These are phyloP conservation scores for Trifolium repens DNA, from an alignment of 306 rosid genomes.

Conservation along the genomic window DNA sequence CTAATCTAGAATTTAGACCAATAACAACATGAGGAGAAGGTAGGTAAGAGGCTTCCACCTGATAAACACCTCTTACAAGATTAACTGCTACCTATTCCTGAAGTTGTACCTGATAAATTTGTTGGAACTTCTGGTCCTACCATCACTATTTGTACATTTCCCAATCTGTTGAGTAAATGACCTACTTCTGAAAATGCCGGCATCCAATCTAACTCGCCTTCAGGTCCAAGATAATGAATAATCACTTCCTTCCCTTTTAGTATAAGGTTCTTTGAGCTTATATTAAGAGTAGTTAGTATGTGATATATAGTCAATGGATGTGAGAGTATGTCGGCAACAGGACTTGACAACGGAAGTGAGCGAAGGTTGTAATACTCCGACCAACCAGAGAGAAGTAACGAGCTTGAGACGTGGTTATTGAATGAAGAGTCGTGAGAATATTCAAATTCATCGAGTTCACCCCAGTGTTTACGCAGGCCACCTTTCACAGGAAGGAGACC, in stretches of 20 bases:
- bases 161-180: conserved; percentile 64
- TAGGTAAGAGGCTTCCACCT: conserved; percentile 47
- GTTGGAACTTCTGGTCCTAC: conserved; percentile 46
- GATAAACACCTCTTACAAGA: conserved; percentile 47
- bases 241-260: conserved; percentile 66
- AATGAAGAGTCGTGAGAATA: conserved; percentile 63
- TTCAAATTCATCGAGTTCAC: conserved; percentile 59
- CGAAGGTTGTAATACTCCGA: conserved; percentile 65
- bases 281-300: conserved; percentile 62
- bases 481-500: conserved; percentile 73
- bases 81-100: conserved; percentile 48
- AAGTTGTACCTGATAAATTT: conserved; percentile 45
- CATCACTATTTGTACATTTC: conserved; percentile 55
- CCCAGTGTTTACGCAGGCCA: conserved; percentile 63
- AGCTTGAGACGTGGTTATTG: conserved; percentile 54
- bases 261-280: conserved; percentile 63
- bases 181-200: conserved; percentile 67
- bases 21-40: conserved; percentile 44
- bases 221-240: conserved; percentile 69
- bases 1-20: conserved; percentile 42
- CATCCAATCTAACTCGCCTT: conserved; percentile 79
- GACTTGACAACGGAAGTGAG: conserved; percentile 63
- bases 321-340: conserved; percentile 61
- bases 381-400: conserved; percentile 68
- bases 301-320: conserved; percentile 65